phyloP scores from a whole-genome alignment of 179 eudicot genomes.

The Spinacia oleracea region DNA sequence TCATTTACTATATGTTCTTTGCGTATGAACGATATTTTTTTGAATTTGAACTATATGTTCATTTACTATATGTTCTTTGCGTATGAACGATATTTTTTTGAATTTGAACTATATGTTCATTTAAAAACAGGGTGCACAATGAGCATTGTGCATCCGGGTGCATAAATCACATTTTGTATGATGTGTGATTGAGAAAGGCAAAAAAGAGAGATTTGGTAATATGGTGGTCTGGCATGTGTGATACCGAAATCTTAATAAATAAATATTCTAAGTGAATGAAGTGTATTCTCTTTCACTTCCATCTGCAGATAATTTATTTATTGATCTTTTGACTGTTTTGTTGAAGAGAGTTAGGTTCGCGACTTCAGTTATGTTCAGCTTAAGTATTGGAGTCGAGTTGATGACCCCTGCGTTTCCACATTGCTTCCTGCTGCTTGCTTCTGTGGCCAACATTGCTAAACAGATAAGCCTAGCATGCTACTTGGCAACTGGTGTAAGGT shows the following conservation, averaged over 20 bases:
- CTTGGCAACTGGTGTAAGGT: conserved; percentile 92
- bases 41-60: no score
- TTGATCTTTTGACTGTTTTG: conserved; percentile 12
- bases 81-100: no score
- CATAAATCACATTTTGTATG: no score
- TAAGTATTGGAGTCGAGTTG: conserved; percentile 96
- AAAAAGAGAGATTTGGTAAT: background rate
- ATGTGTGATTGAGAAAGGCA: background rate
- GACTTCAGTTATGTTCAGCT: conserved; percentile 83
- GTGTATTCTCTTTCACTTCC: conserved; percentile 2
- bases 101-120: no score
- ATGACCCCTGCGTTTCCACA: conserved; percentile 87
- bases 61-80: no score
- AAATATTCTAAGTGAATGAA: background rate
- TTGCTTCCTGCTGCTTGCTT: conserved; percentile 87
- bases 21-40: no score
- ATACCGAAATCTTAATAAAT: background rate
- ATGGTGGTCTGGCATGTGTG: background rate
- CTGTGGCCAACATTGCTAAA: conserved; percentile 88
- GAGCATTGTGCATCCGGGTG: no score
- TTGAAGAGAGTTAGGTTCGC: conserved; percentile 86
- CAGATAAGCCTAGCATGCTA: conserved; percentile 93
- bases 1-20: no score
- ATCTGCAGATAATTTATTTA: conserved; percentile 13
- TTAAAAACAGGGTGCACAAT: no score